A percentile compares a stretch with the other conserved stretches of the same genome.
Evolutionary conservation across 352 stramenopile species (phyloP).

Genomic region (Pythium dissotocum): DNA sequence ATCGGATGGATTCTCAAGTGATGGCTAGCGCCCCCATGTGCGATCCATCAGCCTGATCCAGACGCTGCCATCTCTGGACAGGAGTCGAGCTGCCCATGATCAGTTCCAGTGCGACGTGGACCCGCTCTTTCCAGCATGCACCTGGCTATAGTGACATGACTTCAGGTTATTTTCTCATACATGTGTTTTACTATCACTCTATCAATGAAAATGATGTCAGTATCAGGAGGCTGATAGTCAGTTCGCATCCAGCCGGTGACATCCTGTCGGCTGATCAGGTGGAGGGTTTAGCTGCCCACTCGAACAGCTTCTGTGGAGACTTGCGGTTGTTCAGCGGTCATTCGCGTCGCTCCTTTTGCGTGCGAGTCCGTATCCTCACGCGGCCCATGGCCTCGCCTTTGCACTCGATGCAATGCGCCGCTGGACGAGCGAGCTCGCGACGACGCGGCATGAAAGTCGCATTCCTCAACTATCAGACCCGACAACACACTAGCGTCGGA

Average conservation of each 20-base stretch:
- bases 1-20: conserved; percentile 3
- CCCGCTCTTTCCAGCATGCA: conserved; percentile 7
- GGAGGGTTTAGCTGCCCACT: background rate
- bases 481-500: background rate
- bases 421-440: background rate
- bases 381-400: background rate
- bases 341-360: conserved; percentile 1
- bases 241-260: conserved; percentile 9
- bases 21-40: background rate
- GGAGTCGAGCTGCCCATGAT: background rate
- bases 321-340: conserved; percentile 8
- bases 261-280: background rate
- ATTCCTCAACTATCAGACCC: conserved; percentile 1
- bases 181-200: background rate
- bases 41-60: background rate
- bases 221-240: conserved; percentile 19
- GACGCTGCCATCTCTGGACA: background rate
- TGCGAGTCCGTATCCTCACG: background rate
- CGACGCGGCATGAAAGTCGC: background rate
- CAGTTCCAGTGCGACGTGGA: background rate
- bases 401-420: background rate
- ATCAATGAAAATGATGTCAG: background rate
- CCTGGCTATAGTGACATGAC: conserved; percentile 1
- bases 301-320: background rate
- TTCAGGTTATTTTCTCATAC: too few species aligned